phyloP scores from a whole-genome alignment of 225 moss, liverwort and hornwort genomes.

The Asterella californica region DNA sequence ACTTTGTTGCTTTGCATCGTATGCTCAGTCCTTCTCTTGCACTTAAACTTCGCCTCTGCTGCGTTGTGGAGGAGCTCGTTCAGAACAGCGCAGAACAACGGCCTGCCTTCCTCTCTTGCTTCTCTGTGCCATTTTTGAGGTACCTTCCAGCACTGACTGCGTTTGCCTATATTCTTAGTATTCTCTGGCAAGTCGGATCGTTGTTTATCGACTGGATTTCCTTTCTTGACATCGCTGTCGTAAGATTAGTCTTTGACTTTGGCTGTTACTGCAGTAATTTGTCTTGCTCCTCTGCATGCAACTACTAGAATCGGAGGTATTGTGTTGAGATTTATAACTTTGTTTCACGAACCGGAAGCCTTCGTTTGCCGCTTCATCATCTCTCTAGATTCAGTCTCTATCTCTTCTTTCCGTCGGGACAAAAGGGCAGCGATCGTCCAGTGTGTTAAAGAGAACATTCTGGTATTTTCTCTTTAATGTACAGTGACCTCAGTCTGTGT shows the following conservation, averaged over 20 bases:
- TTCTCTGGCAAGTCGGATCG: neutral
- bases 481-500: too few species aligned
- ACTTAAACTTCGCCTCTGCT: neutral
- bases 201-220: neutral
- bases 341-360: too few species aligned
- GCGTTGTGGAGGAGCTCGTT: neutral
- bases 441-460: too few species aligned
- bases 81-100: neutral
- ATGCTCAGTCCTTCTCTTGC: neutral
- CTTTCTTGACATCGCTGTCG: neutral
- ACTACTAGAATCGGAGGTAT: neutral
- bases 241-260: neutral
- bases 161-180: neutral
- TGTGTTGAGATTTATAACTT: neutral
- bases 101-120: neutral
- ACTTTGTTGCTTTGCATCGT: slow-evolving; percentile 1
- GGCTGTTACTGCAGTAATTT: neutral
- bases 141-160: neutral
- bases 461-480: too few species aligned
- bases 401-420: too few species aligned
- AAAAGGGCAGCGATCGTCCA: too few species aligned
- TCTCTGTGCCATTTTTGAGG: neutral
- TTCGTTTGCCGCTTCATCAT: too few species aligned
- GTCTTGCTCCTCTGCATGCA: neutral
- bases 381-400: too few species aligned